Percentiles rank a stretch among this genome's conserved stretches.
Conservation (phyloP, 2,329 filamentous ascomycete species). For the Botrytis porri region DNA sequence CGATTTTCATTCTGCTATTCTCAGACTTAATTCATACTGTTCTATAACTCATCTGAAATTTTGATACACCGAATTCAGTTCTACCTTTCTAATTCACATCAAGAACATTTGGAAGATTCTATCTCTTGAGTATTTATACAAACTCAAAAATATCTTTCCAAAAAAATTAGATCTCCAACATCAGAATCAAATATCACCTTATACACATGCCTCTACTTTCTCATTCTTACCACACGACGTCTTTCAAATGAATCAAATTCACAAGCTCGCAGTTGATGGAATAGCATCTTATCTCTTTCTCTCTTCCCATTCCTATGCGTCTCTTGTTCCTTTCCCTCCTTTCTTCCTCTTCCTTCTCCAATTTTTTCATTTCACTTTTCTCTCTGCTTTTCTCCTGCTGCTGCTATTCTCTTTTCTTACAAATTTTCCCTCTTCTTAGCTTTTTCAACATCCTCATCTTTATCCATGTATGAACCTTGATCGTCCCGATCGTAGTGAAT, state of each 20-base stretch:
- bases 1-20: not conserved
- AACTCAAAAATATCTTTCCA: not conserved
- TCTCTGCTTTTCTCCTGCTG: not conserved
- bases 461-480: no score
- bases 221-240: not conserved
- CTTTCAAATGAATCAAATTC: not conserved
- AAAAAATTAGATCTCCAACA: not conserved
- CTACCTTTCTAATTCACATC: not conserved
- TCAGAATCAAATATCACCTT: not conserved
- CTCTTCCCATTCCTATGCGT: not conserved
- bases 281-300: not conserved
- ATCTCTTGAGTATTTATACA: not conserved
- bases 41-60: not conserved
- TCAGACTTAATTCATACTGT: fast-evolving
- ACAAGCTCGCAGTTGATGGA: not conserved
- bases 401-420: not conserved
- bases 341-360: not conserved
- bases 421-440: not conserved
- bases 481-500: no score
- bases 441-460: not conserved
- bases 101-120: not conserved
- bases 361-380: not conserved
- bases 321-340: not conserved
- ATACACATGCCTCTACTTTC: not conserved
- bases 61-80: not conserved